phyloP scores from a whole-genome alignment of 352 stramenopile species.

The Globisporangium uncinulatum region DNA sequence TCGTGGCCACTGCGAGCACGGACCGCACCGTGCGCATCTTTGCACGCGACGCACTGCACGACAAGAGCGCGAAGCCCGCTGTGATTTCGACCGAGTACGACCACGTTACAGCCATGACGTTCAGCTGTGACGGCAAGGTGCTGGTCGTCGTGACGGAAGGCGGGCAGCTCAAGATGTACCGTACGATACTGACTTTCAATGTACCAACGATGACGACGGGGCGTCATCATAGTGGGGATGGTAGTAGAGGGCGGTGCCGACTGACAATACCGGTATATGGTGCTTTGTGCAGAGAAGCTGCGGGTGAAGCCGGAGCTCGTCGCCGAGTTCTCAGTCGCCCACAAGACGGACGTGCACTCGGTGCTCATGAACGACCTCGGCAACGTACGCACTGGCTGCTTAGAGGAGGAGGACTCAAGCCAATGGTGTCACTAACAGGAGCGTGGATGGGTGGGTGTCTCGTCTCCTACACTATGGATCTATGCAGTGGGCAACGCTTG shows the following conservation, averaged over 20 bases:
- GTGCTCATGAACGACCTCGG: constrained; percentile 82
- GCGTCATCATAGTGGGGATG: neutral
- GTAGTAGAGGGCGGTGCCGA: neutral
- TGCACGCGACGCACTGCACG: constrained; percentile 49
- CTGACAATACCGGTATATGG: neutral
- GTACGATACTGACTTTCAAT: constrained; percentile 21
- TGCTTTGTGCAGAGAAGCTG: constrained; percentile 52
- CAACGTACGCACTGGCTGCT: constrained; percentile 23
- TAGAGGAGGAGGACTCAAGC: neutral
- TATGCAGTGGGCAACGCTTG: constrained; percentile 60
- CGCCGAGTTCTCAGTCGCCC: constrained; percentile 45
- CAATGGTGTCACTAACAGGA: neutral
- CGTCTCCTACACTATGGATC: neutral
- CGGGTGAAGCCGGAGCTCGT: constrained; percentile 67
- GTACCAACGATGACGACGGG: neutral
- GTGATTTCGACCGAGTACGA: constrained; percentile 78
- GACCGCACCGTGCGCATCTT: constrained; percentile 74
- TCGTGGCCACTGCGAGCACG: constrained; percentile 65
- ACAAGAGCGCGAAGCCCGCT: constrained; percentile 57
- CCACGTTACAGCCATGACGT: constrained; percentile 64
- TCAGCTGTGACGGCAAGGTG: constrained; percentile 69
- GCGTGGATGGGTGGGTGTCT: neutral
- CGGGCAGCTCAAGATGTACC: constrained; percentile 66
- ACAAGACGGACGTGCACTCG: constrained; percentile 77
- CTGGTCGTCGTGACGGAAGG: constrained; percentile 66